Conservation (phyloP, 2,329 filamentous ascomycete genomes). For the Pseudocercospora fuligena region DNA sequence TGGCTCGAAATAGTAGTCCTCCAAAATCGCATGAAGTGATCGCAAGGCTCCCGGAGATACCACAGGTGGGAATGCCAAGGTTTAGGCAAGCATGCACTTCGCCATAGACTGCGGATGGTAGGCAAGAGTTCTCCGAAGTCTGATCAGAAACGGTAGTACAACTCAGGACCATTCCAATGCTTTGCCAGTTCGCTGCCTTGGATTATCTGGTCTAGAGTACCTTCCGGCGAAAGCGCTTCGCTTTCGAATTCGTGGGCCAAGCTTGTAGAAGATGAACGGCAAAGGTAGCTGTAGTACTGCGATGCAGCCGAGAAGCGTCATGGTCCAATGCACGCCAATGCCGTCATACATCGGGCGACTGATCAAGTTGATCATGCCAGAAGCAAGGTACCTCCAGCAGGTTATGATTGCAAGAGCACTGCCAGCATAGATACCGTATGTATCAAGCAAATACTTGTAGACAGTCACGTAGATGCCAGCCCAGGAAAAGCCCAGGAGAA, state of each 20-base stretch:
- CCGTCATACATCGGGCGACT: conserved; percentile 47
- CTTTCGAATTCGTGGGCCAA: conserved; percentile 28
- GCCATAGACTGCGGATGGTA: too few species aligned
- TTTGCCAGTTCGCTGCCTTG: not conserved
- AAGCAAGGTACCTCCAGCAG: conserved; percentile 40
- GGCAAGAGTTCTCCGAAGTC: not conserved
- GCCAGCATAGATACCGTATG: conserved; percentile 49
- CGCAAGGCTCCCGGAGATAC: too few species aligned
- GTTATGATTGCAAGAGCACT: conserved; percentile 46
- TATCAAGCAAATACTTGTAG: conserved; percentile 46
- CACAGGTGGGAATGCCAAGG: too few species aligned
- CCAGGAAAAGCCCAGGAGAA: conserved; percentile 53
- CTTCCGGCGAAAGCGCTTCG: conserved; percentile 43
- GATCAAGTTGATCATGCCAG: conserved; percentile 49
- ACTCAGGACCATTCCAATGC: not conserved
- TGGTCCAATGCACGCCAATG: conserved; percentile 50
- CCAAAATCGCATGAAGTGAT: too few species aligned
- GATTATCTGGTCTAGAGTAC: conserved; percentile 13
- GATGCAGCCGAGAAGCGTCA: conserved; percentile 48
- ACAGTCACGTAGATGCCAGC: conserved; percentile 51
- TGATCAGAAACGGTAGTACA: not conserved
- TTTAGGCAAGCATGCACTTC: too few species aligned
- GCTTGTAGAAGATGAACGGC: conserved; percentile 32
- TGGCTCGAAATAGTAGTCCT: too few species aligned
- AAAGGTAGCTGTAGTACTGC: conserved; percentile 30